A percentile compares a stretch with the other conserved stretches of the same genome.
Conservation (phyloP, 1,139 yeast species). For the Pichia sp. region DNA sequence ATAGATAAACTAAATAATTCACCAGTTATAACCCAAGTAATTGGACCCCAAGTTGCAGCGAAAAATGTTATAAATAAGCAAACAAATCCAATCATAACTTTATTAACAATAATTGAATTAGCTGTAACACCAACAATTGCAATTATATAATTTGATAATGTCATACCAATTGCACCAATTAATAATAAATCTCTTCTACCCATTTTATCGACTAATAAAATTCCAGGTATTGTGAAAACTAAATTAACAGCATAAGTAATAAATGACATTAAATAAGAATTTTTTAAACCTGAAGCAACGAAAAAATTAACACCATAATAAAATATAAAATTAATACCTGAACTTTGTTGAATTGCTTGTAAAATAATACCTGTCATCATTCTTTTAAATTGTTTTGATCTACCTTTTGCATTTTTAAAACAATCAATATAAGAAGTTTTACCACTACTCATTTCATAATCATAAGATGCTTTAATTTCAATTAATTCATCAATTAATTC, state of each 20-base stretch:
- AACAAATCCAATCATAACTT: constrained; percentile 57
- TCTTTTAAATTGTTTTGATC: constrained; percentile 57
- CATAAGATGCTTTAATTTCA: constrained; percentile 71
- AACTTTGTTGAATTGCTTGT: constrained; percentile 68
- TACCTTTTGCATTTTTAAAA: constrained; percentile 57
- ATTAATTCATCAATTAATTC: constrained; percentile 66
- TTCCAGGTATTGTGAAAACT: constrained; percentile 63
- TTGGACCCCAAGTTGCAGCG: constrained; percentile 79
- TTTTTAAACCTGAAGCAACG: constrained; percentile 49
- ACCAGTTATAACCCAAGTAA: constrained; percentile 69
- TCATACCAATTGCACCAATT: constrained; percentile 61
- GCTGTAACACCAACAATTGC: constrained; percentile 60
- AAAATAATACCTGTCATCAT: constrained; percentile 62
- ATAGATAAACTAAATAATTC: constrained; percentile 67
- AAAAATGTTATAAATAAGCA: constrained; percentile 67
- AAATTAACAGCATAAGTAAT: constrained; percentile 69
- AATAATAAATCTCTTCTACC: constrained; percentile 59
- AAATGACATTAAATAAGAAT: constrained; percentile 60
- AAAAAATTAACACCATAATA: constrained; percentile 75
- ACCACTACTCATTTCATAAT: constrained; percentile 64
- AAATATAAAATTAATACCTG: constrained; percentile 73
- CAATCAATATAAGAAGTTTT: constrained; percentile 50
- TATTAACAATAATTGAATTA: constrained; percentile 40
- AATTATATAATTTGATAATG: constrained; percentile 51
- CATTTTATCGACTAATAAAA: constrained; percentile 55